Evolutionary conservation across 2,329 filamentous ascomycete species (phyloP).

Genomic region (Hypoxylon sp.): DNA sequence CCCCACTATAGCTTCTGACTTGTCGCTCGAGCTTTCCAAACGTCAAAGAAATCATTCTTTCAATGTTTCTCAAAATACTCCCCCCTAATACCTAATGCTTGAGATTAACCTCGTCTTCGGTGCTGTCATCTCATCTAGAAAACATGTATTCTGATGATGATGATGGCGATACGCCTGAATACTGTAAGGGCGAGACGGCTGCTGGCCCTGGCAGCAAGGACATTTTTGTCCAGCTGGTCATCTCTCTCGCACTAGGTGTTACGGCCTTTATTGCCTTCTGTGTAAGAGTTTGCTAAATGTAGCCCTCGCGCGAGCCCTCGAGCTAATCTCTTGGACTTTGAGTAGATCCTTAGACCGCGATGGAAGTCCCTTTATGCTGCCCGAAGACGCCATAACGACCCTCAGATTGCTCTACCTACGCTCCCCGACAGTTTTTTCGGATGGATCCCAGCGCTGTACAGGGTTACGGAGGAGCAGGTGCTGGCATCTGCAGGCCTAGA

Average conservation of each 20-base stretch:
- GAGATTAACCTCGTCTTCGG: conserved; percentile 4
- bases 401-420: conserved; percentile 74
- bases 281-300: conserved; percentile 62
- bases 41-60: conserved; percentile 12
- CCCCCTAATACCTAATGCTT: conserved; percentile 33
- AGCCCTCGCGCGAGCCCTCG: conserved; percentile 1
- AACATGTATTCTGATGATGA: conserved; percentile 39
- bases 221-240: conserved; percentile 75
- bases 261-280: conserved; percentile 83
- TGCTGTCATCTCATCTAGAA: conserved; percentile 14
- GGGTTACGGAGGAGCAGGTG: conserved; percentile 89
- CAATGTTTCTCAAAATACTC: conserved; percentile 1
- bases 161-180: conserved; percentile 22
- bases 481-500: conserved; percentile 92
- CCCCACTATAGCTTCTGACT: conserved; percentile 27
- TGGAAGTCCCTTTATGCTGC: conserved; percentile 94
- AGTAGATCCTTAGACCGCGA: conserved; percentile 84
- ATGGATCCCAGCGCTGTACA: conserved; percentile 91
- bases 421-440: conserved; percentile 89
- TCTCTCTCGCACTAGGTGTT: conserved; percentile 79
- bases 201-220: conserved; percentile 60
- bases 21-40: conserved; percentile 18
- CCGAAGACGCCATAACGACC: conserved; percentile 80
- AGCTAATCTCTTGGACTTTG: conserved; percentile 22
- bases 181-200: conserved; percentile 46